Base-by-base conservation (phyloP, 2,329 filamentous ascomycete species). In the Penicillium sp. region DNA sequence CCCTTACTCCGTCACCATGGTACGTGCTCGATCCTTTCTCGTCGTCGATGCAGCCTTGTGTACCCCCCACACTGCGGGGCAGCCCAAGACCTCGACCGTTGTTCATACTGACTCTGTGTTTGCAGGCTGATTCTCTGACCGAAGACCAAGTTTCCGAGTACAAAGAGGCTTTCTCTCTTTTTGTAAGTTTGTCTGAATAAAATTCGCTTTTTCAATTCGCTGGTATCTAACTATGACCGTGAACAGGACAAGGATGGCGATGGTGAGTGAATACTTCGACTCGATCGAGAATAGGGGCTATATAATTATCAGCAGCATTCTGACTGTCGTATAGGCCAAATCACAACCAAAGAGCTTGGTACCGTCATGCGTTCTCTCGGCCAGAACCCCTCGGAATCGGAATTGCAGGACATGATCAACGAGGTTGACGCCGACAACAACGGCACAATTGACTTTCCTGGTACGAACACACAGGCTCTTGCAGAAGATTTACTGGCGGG, bases 91-190 rank as follows among this genome's bases (percentile, higher is more conserved):
- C 28, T 57, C 35, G 52, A 55, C 49, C 20, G 52, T 46, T 40
- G 40, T 47, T 46, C n/a, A 16, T 58, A 60, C 70, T 72, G 61
- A 70, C 65, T 58, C 24, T 23, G 16, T 58, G 59, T 63, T 49
- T 64, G 58, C 75, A 97, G 93, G 93, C 93, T 77, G 94, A 99
- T 77, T 93, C 93, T 77, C 88, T 99, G 73, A 97, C 94, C 69
- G 94, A 99, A 84, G 94, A 99, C 82, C 94, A 99, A 85, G 94
- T 99, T 76, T 97, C 94, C 75, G 94, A 99, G 83, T 99, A 97
- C 84, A 99, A 97, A 89, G 94, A 99, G 83, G 94, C 94, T 56
- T 99, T 99, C 82, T 99, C 94, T 76, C 90, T 99, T 66, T 99
- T 99, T 79, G 94, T 99, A 88, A 88, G 94, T 87, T 55, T 30